A percentile compares a stretch with the other conserved stretches of the same genome.
Evolutionary conservation across 169 alveolate genomes (phyloP).

Genomic region (Toxoplasma gondii): DNA sequence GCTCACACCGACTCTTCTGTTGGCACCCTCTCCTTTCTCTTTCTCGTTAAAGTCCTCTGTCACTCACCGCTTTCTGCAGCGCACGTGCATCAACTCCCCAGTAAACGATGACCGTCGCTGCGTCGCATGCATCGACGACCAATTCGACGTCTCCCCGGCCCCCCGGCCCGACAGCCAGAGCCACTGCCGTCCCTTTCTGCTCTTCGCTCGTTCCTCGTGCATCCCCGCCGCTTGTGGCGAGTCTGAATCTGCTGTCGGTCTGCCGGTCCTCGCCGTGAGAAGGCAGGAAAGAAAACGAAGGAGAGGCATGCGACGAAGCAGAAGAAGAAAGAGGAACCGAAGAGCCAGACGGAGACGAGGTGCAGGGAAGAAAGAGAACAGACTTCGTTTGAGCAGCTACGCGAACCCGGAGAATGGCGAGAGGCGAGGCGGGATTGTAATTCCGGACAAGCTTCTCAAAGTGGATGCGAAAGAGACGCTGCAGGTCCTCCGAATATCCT

Average conservation of each 20-base stretch:
- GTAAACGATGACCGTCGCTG: not conserved
- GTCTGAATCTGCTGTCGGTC: not conserved
- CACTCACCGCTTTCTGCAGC: not conserved
- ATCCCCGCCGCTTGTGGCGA: not conserved
- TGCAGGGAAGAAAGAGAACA: not conserved
- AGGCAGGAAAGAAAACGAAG: not conserved
- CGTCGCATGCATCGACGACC: slow-evolving; percentile 1
- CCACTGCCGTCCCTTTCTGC: not conserved
- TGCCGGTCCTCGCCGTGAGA: not conserved
- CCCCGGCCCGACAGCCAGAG: not conserved
- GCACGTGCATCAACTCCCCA: slow-evolving; percentile 1
- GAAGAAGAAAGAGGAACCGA: not conserved
- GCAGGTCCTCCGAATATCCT: slow-evolving; percentile 18
- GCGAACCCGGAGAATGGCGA: slow-evolving; percentile 8
- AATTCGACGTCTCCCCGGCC: not conserved
- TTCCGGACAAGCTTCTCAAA: slow-evolving; percentile 24
- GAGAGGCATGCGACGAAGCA: not conserved
- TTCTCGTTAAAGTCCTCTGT: too few species aligned
- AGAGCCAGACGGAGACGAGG: not conserved
- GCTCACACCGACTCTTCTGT: too few species aligned
- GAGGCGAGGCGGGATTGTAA: slow-evolving; percentile 17
- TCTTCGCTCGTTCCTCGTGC: not conserved
- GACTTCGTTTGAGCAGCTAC: slow-evolving; percentile 10
- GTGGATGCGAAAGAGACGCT: slow-evolving; percentile 30
- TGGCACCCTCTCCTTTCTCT: too few species aligned